Base-by-base conservation (phyloP, 2,329 filamentous ascomycete genomes). In the Xylaria digitata region DNA sequence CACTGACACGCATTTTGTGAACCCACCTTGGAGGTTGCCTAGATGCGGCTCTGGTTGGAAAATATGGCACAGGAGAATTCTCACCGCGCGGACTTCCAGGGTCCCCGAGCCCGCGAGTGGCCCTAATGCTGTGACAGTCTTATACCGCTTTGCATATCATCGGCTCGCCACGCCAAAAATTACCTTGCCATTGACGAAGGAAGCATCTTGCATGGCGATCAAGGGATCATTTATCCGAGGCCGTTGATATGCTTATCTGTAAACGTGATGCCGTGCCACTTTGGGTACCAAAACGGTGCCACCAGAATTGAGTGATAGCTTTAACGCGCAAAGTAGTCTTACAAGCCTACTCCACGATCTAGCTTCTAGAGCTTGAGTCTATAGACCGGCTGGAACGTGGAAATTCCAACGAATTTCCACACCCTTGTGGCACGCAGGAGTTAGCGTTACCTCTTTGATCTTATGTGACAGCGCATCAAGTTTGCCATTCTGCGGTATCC, bases 251-350 rank as follows among this genome's bases (percentile, higher is more conserved):
- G 30, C 63, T 34, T 57, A 63, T 50, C 48, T 59, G 21, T 48
- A 64, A 63, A 59, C 45, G 54, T 32, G 56, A 70, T 63, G 67
- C 60, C 49, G 76, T 77, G 69, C 61, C 63, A 77, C 75, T 66
- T 77, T 78, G 68, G 75, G 76, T 76, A 75, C 69, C 73, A 71
- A 75, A 57, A 71, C 66, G 61, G 68, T 66, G 63, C 30, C 63
- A 67, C 65, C 54, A 60, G 68, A 66, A 49, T 56, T 58, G 45
- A 65, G 23, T 63, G 56, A 63, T 54, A 57, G 53, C 34, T 67
- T 56, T 70, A 57, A 64, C 50, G 64, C 66, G 66, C 57, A 43
- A 67, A 37, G 37, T 49, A 2, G 73, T 70, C 46, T 55, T 61
- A 72, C 72, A 50, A 48, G 63, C 73, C 55, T 57, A 40, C 72